These are phyloP conservation scores for Saksenaea oblongispora DNA, from an alignment of 371 early-diverging fungal genomes.

Conservation along the genomic window DNA sequence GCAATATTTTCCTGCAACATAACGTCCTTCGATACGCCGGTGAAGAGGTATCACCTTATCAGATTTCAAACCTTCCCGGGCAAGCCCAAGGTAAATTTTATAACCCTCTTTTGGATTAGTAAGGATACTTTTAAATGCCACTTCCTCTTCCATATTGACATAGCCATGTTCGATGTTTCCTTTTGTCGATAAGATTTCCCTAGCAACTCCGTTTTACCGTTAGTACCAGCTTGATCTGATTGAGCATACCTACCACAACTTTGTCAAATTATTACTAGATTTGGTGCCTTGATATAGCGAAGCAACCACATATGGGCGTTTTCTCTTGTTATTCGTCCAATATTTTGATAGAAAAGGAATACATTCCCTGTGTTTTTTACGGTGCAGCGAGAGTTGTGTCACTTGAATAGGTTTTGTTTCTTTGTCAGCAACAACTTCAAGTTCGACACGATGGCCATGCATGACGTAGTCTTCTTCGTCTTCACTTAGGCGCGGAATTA, in stretches of 20 bases:
- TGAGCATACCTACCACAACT: background rate
- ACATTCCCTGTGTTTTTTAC: no score
- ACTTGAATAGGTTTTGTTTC: background rate
- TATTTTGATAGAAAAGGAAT: no score
- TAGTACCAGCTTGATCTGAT: background rate
- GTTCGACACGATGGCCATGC: background rate
- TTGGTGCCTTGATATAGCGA: background rate
- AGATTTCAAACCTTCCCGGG: background rate
- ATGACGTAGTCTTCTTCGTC: background rate
- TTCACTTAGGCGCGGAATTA: background rate
- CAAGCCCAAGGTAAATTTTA: background rate
- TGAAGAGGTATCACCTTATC: background rate
- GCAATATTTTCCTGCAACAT: constrained; percentile 1
- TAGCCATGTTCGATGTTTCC: background rate
- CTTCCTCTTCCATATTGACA: background rate
- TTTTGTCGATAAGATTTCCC: background rate
- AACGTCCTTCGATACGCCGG: background rate
- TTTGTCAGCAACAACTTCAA: background rate
- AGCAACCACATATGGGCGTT: background rate
- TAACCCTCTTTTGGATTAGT: background rate
- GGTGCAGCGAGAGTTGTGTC: background rate
- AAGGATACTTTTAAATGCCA: background rate
- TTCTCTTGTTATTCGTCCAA: background rate
- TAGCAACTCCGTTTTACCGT: background rate
- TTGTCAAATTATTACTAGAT: background rate